Conservation (phyloP, 495 filamentous ascomycete species). For the Eremomyces bilateralis region DNA sequence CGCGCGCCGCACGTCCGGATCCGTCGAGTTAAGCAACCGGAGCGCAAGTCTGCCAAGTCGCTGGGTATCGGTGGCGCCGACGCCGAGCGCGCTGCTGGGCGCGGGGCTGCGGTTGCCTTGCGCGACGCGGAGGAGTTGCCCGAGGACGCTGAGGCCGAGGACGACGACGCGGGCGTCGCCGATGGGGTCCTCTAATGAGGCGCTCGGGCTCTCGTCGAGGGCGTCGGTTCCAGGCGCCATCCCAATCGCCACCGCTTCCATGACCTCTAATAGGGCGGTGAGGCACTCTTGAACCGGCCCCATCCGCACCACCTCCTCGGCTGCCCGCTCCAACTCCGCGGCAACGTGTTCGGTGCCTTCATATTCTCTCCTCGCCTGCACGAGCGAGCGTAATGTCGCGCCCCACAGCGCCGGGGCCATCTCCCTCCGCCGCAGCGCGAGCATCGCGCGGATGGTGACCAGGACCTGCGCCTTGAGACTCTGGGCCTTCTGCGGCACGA, state of each 20-base stretch:
- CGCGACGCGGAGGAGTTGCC: slow-evolving; percentile 6
- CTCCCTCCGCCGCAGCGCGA: slow-evolving; percentile 39
- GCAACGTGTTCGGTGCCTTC: slow-evolving; percentile 32
- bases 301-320: slow-evolving; percentile 28
- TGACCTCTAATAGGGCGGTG: slow-evolving; percentile 26
- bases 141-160: slow-evolving; percentile 9
- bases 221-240: not conserved
- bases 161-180: slow-evolving; percentile 7
- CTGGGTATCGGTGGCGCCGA: slow-evolving; percentile 6
- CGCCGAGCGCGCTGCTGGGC: too few relatives aligned
- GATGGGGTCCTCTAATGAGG: too few relatives aligned
- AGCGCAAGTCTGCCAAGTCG: slow-evolving; percentile 33
- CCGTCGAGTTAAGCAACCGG: slow-evolving; percentile 41
- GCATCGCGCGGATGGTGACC: slow-evolving; percentile 55
- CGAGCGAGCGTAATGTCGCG: slow-evolving; percentile 40
- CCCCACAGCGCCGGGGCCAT: slow-evolving; percentile 46
- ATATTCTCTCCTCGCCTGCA: slow-evolving; percentile 38
- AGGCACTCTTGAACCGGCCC: slow-evolving; percentile 27
- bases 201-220: too few relatives aligned
- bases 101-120: too few relatives aligned
- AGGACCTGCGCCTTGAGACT: slow-evolving; percentile 73
- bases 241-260: slow-evolving; percentile 13
- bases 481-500: slow-evolving; percentile 30
- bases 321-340: slow-evolving; percentile 33
- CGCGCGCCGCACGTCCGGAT: slow-evolving; percentile 59